These are phyloP conservation scores for Herpetomonas tarakana DNA, from an alignment of 208 protist genomes.

Conservation along the genomic window DNA sequence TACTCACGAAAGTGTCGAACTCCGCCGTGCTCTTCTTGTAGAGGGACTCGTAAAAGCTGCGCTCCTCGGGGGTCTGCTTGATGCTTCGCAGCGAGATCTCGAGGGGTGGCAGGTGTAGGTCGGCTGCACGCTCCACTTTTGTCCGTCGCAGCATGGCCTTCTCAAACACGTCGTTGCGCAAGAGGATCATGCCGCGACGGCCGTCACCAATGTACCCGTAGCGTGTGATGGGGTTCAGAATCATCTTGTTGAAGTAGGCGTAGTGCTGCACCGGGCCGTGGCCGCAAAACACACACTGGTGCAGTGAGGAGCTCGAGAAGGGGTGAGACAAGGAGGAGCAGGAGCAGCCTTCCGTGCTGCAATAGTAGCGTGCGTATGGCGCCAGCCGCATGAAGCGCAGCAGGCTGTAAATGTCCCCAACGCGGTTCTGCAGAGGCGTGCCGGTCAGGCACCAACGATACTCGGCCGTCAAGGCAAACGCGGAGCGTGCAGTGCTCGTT, in stretches of 20 bases:
- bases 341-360: slow-evolving; percentile 79
- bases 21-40: slow-evolving; percentile 89
- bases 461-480: slow-evolving; percentile 75
- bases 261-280: slow-evolving; percentile 93
- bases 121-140: slow-evolving; percentile 79
- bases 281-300: slow-evolving; percentile 87
- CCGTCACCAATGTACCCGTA: slow-evolving; percentile 94
- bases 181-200: slow-evolving; percentile 77
- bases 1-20: slow-evolving; percentile 90
- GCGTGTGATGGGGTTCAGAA: slow-evolving; percentile 94
- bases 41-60: slow-evolving; percentile 91
- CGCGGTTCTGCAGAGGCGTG: slow-evolving; percentile 97
- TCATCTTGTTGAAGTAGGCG: slow-evolving; percentile 91
- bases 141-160: slow-evolving; percentile 90
- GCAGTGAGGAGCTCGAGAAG: slow-evolving; percentile 74
- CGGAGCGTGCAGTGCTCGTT: slow-evolving; percentile 81
- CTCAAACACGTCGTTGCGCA: slow-evolving; percentile 87
- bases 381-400: slow-evolving; percentile 93
- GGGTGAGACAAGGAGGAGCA: slow-evolving; percentile 88
- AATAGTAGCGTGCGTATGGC: slow-evolving; percentile 89
- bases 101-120: slow-evolving; percentile 78
- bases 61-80: slow-evolving; percentile 70
- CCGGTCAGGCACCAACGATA: slow-evolving; percentile 93
- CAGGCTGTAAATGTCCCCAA: slow-evolving; percentile 95
- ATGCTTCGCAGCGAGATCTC: slow-evolving; percentile 52